A percentile compares a stretch with the other conserved stretches of the same genome.
These are phyloP conservation scores for Tephrocybe sp. DNA, from an alignment of 768 basidiomycete species.

Conservation along the genomic window DNA sequence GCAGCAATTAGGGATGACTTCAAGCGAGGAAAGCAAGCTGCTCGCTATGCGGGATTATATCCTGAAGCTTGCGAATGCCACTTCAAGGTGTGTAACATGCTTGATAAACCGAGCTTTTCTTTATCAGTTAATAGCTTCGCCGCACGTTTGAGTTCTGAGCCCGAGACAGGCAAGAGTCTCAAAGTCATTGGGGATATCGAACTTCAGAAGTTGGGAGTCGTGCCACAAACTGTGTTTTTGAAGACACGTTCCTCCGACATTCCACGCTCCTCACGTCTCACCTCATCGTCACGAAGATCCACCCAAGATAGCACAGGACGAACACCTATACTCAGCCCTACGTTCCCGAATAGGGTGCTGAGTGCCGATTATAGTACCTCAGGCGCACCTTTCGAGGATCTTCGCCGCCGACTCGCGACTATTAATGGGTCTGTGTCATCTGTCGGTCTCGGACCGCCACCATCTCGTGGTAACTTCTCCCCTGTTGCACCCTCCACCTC, in stretches of 20 bases:
- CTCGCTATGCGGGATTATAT: slow-evolving; percentile 88
- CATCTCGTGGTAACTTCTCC: slow-evolving; percentile 40
- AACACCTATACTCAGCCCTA: slow-evolving; percentile 49
- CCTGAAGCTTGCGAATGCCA: slow-evolving; percentile 75
- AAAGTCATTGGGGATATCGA: slow-evolving; percentile 68
- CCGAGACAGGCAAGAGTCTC: slow-evolving; percentile 60
- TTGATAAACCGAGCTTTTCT: background rate
- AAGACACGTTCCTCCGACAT: slow-evolving; percentile 49
- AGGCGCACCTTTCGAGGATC: slow-evolving; percentile 72
- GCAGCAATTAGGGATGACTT: slow-evolving; percentile 84
- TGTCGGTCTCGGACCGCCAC: slow-evolving; percentile 41
- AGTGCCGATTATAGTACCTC: slow-evolving; percentile 44
- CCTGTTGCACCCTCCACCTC: slow-evolving; percentile 31
- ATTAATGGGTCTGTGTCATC: slow-evolving; percentile 75
- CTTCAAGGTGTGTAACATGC: slow-evolving; percentile 55
- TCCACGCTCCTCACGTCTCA: slow-evolving; percentile 35
- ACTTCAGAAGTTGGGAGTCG: slow-evolving; percentile 83
- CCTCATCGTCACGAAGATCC: slow-evolving; percentile 37
- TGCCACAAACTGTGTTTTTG: slow-evolving; percentile 89
- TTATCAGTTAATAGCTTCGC: slow-evolving; percentile 49
- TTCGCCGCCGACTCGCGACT: slow-evolving; percentile 69
- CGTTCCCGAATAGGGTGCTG: slow-evolving; percentile 42
- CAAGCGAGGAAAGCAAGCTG: slow-evolving; percentile 80
- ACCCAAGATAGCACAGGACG: slow-evolving; percentile 29
- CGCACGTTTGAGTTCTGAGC: slow-evolving; percentile 59